Base-by-base conservation (phyloP, 2,329 filamentous ascomycete genomes). In the Trichoderma guizhouense region DNA sequence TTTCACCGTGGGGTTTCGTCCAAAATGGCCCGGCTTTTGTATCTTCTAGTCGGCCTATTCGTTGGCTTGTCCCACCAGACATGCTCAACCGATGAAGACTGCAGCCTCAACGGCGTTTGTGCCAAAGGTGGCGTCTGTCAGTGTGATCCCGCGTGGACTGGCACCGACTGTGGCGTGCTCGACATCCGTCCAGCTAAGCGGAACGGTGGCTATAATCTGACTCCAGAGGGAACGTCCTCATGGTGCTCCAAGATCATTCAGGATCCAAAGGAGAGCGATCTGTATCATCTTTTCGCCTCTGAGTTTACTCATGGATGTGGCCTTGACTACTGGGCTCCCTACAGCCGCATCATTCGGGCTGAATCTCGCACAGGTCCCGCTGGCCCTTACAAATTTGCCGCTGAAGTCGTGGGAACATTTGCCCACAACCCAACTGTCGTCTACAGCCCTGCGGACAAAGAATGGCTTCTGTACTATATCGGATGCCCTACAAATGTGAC, bases 221-320 rank as follows among this genome's bases (percentile, higher is more conserved):
- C 84, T 14, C 73, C 66, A 5, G 77, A 75, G 1, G 79, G 81
- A 18, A 84, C 83, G 62, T 84, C 85, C 0, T 86, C 84, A 0
- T 86, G 85, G 85, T 83, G 85, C 15, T 83, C 82, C 0, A 81
- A 81, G 14, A 84, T 86, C 39, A 67, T 86, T 0, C 83, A 83
- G 51, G 85, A 86, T 64, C 82, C 77, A 0, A 18, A 75, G 0
- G 79, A 85, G 15, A 73, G 73, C 0, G 67, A 70, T 0, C 76
- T 85, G 0, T 85, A 86, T 64, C 84, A 86, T 66, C 80, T 87
- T 0, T 78, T 86, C 58, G 79, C 81, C 1, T 82, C 84, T 0
- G 83, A 86, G 63, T 85, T 86, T 71, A 78, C 80, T 0, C 79
- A 82, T 65, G 83, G 82, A 7, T 87, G 85, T 66, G 84, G 84